phyloP scores from a whole-genome alignment of 106 monocot species.

The Vanilla planifolia region DNA sequence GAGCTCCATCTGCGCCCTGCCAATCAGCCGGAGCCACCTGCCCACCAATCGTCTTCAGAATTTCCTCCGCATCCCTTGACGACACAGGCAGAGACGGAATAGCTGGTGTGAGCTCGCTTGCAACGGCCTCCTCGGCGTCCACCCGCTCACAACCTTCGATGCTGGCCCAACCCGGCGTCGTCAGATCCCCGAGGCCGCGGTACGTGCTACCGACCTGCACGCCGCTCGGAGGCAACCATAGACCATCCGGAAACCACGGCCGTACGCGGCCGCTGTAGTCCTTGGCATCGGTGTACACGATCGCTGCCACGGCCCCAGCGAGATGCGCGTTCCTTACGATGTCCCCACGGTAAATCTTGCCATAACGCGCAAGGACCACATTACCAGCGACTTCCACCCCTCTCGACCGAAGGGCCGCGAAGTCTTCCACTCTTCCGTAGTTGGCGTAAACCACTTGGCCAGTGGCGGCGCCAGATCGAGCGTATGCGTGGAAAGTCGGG shows the following conservation, averaged over 20 bases:
- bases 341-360: conserved; percentile 66
- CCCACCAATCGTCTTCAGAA: conserved; percentile 35
- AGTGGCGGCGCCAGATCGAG: conserved; percentile 41
- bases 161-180: conserved; percentile 73
- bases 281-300: conserved; percentile 45
- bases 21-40: conserved; percentile 40
- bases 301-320: conserved; percentile 46
- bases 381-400: conserved; percentile 40
- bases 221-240: conserved; percentile 57
- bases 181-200: conserved; percentile 52
- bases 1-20: conserved; percentile 34
- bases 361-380: conserved; percentile 61
- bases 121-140: conserved; percentile 23
- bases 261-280: conserved; percentile 42
- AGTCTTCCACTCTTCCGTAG: conserved; percentile 72
- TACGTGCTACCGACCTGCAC: conserved; percentile 59
- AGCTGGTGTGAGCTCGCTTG: conserved; percentile 24
- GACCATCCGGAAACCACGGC: conserved; percentile 33
- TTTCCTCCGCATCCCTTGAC: conserved; percentile 39
- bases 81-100: conserved; percentile 68
- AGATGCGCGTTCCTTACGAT: conserved; percentile 53
- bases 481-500: conserved; percentile 74
- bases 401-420: conserved; percentile 17
- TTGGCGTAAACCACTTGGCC: conserved; percentile 55
- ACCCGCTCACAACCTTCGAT: conserved; percentile 40